Evolutionary conservation across 2,329 filamentous ascomycete species (phyloP).

Genomic region (Fusarium devonianum): DNA sequence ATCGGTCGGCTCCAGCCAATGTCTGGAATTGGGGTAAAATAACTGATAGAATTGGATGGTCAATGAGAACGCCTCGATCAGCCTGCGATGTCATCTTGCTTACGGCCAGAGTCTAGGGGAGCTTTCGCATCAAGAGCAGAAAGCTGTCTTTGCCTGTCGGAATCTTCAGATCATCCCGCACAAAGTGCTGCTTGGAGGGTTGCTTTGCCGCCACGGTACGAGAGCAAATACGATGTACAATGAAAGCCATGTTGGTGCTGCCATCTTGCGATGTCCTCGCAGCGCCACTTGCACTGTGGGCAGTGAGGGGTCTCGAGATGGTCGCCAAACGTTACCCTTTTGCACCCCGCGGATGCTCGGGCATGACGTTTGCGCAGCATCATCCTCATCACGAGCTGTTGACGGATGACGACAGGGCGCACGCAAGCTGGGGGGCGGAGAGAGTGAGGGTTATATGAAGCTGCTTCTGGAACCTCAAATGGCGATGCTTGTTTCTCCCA

Average conservation of each 20-base stretch:
- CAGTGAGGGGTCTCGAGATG: conserved; percentile 31
- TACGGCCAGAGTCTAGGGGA: neutral
- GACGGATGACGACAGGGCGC: conserved; percentile 30
- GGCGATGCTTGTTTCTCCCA: neutral
- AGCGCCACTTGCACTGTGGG: conserved; percentile 36
- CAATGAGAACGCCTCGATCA: neutral
- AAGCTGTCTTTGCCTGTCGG: neutral
- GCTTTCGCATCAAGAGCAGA: conserved; percentile 9
- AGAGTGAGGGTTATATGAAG: conserved; percentile 31
- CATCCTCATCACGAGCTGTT: conserved; percentile 22
- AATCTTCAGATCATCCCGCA: neutral
- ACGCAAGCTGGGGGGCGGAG: neutral
- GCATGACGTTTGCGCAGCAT: conserved; percentile 41
- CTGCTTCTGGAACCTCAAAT: neutral
- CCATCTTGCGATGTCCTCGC: neutral
- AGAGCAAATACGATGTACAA: neutral
- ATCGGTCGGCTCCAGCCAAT: neutral
- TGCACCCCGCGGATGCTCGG: conserved; percentile 19
- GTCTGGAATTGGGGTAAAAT: neutral
- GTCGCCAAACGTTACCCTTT: conserved; percentile 27
- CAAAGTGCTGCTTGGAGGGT: neutral
- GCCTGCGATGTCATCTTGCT: conserved; percentile 11
- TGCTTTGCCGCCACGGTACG: conserved; percentile 18
- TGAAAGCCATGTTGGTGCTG: rapidly evolving
- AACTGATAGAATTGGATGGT: neutral